These are phyloP conservation scores for Salix arbutifolia DNA, from an alignment of 345 rosid species.

Conservation along the genomic window DNA sequence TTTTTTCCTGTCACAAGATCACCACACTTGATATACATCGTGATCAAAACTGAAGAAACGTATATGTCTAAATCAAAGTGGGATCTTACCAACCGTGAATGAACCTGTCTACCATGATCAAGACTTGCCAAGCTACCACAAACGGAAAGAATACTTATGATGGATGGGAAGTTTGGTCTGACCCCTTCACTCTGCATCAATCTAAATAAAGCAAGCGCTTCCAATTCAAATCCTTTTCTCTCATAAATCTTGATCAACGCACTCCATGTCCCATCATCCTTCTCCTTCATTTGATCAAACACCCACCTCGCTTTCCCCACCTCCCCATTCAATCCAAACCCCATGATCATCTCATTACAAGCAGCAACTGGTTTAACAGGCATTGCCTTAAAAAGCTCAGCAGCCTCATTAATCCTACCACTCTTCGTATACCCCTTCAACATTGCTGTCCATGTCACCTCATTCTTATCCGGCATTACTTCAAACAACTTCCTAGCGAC, in stretches of 20 bases:
- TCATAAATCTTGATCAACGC: slow-evolving; percentile 71
- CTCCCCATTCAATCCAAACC: slow-evolving; percentile 55
- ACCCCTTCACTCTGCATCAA: slow-evolving; percentile 59
- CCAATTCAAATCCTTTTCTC: slow-evolving; percentile 60
- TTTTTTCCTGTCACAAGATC: slow-evolving; percentile 58
- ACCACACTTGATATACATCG: slow-evolving; percentile 78
- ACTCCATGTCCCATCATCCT: slow-evolving; percentile 61
- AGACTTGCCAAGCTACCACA: slow-evolving; percentile 66
- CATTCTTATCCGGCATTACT: slow-evolving; percentile 77
- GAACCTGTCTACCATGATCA: slow-evolving; percentile 70
- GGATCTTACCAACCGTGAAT: slow-evolving; percentile 55
- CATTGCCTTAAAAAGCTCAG: slow-evolving; percentile 54
- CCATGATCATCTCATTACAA: slow-evolving; percentile 70
- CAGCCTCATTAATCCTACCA: slow-evolving; percentile 67
- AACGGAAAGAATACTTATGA: slow-evolving; percentile 67
- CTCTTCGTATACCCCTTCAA: slow-evolving; percentile 62
- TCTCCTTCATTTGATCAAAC: slow-evolving; percentile 54
- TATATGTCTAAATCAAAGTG: slow-evolving; percentile 64
- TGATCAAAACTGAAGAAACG: slow-evolving; percentile 72
- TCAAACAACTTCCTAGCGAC: slow-evolving; percentile 80
- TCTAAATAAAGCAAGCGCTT: slow-evolving; percentile 56
- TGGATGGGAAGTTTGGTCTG: slow-evolving; percentile 51
- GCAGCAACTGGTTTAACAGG: slow-evolving; percentile 50
- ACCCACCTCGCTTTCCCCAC: slow-evolving; percentile 46
- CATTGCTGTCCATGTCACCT: slow-evolving; percentile 82